Evolutionary conservation across 371 early-diverging fungal species (phyloP), one percentile per base, ranked within the genome.

Genomic region (Lichtheimia ramosa): DNA sequence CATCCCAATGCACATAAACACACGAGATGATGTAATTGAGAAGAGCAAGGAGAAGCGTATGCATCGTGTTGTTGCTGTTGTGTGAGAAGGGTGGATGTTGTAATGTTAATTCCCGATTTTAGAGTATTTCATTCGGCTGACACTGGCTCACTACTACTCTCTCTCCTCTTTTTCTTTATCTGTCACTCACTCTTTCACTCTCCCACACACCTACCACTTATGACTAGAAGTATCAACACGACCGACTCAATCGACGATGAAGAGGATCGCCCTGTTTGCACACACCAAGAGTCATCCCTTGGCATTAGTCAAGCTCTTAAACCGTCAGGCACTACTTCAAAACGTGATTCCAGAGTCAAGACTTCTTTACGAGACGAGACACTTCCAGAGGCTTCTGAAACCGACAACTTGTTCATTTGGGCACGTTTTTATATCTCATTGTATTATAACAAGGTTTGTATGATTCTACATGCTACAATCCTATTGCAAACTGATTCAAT

Each of bases 381-480:
- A 39, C 69, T 77, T 51, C 68, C 62, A 21, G 69, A 66, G 51
- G 70, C 71, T 8, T 63, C 70, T n/a, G 64, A 71, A 27, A 54
- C 55, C 12, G 66, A 64, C 2, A 70, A 51, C 48, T 21, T 72
- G 12, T 63, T 70, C 48, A 57, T 53, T 13, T 75, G 79, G 76
- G 53, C 66, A 28, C 58, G 68, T 14, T 79, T 79, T 40, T 65
- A 70, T 27, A 54, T 79, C 3, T 70, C 74, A 5, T 51, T 79
- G 1, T 76, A 79, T 53, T 76, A 72, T 39, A 79, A 79, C 55
- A 79, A 79, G 60, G 73, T 70, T 43, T 10, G 51, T 15, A 15
- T n/a, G n/a, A n/a, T n/a, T n/a, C n/a, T 41, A 34, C 15, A 21
- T 42, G 25, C 14, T 23, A 42, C 16, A 24, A 55, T 1, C 27